Base-by-base conservation (phyloP, 352 stramenopile species). In the Plasmopara halstedii region DNA sequence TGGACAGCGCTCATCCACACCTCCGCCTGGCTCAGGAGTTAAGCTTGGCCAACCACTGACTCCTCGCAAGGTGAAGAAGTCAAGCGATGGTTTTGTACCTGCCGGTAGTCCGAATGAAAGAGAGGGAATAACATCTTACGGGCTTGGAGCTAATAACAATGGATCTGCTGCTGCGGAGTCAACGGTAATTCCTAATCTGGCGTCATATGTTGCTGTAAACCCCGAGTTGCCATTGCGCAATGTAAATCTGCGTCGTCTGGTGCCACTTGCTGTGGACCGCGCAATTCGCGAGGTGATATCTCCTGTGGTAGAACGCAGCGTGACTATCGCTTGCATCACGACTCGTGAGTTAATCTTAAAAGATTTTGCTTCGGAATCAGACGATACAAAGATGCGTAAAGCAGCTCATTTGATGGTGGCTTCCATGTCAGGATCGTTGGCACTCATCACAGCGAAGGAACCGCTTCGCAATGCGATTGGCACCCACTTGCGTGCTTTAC, bases 251-350 rank as follows among this genome's bases (percentile, higher is more conserved):
- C 95, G 94, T n/a, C 81, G 92, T 8, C 70, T 97, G n/a, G 95
- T 99, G 46, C 94, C 94, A 20, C 73, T 99, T 34, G 96, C 95
- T 6, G 93, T 99, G 23, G 96, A 99, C 63, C 80, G 95, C 42
- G 96, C 96, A 4, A 99, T 99, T 66, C 86, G 96, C 32, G 96
- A 99, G 70, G 97, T 99, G 19, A 99, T 99, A 45, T 96, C 97
- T 56, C 94, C 95, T 6, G 96, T 99, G 18, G 96, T 99, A 15
- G 96, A 99, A 67, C 90, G 96, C 38, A 98, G 91, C 58, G 96
- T 99, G 17, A 98, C 94, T 4, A 99, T 99, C 66, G 97, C 96
- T 26, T 98, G 94, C 63, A 99, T 99, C 51, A 99, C 97, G 6
- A 97, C 94, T 18, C 79, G 82, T 25, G 94, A 99, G 59, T 88